Evolutionary conservation across 1,284 basidiomycete species (phyloP).

Genomic region (Ustilago curta): DNA sequence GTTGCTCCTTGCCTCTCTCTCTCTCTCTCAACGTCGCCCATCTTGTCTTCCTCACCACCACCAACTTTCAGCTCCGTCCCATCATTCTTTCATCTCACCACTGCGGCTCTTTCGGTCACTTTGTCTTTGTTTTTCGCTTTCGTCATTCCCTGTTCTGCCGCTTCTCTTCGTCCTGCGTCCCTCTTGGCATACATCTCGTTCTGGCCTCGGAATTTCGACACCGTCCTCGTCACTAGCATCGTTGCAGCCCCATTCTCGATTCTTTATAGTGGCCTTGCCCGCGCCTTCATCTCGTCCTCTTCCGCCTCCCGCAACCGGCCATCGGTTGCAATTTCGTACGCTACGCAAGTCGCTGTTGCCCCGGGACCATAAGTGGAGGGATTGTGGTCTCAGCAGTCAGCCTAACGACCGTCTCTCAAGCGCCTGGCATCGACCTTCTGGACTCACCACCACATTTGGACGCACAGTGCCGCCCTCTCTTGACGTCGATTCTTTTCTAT

Average conservation of each 20-base stretch:
- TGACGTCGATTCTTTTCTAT: neutral
- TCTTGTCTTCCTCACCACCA: slow-evolving; percentile 2
- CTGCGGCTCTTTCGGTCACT: neutral
- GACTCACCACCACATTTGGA: neutral
- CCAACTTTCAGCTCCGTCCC: neutral
- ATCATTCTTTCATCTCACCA: neutral
- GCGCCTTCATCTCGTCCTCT: slow-evolving; percentile 9
- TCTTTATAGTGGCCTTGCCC: neutral
- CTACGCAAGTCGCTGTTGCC: too few relatives aligned
- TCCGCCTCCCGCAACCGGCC: slow-evolving; percentile 1
- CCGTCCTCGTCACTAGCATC: too few relatives aligned
- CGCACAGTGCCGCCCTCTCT: neutral
- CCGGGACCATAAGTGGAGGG: too few relatives aligned
- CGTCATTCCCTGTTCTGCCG: neutral
- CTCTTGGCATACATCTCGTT: neutral
- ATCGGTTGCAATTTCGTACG: too few relatives aligned
- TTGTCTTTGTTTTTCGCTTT: neutral
- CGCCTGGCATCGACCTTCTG: neutral
- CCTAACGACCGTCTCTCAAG: neutral
- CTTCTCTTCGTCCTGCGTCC: neutral
- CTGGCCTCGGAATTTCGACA: neutral
- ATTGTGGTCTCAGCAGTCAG: too few relatives aligned
- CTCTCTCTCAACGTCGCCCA: neutral
- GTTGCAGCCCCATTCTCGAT: neutral
- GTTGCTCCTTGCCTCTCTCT: slow-evolving; percentile 7